Conservation (phyloP, 2,329 filamentous ascomycete genomes). For the Exophiala sideris region DNA sequence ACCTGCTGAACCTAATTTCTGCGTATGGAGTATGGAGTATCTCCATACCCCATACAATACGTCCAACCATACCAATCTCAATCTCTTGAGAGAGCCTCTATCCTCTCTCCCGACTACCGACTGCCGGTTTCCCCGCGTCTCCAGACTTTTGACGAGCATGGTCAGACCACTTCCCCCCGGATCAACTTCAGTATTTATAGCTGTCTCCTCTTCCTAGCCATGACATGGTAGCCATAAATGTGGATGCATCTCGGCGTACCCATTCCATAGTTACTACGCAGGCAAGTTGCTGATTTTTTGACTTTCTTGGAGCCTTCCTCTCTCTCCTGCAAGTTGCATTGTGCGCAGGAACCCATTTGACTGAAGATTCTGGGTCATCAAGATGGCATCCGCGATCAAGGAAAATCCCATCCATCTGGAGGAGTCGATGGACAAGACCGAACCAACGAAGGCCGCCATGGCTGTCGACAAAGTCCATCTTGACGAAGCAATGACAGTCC, state of each 20-base stretch:
- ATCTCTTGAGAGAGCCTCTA: not conserved
- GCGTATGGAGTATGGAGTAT: too few species aligned
- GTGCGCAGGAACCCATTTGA: not conserved
- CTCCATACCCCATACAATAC: not conserved
- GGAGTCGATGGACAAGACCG: not conserved
- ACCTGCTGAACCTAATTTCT: not conserved
- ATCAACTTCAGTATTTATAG: constrained; percentile 2
- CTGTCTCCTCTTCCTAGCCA: not conserved
- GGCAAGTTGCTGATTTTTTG: not conserved
- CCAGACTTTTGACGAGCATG: constrained; percentile 8
- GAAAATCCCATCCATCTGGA: constrained; percentile 6
- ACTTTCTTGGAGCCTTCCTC: not conserved
- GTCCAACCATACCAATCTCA: not conserved
- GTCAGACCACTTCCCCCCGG: constrained; percentile 5
- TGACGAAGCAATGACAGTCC: constrained; percentile 41
- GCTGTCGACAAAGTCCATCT: constrained; percentile 36
- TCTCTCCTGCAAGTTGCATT: not conserved
- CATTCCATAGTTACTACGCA: not conserved
- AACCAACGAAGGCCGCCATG: constrained; percentile 2
- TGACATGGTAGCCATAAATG: not conserved
- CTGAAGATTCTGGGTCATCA: not conserved
- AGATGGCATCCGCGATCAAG: not conserved
- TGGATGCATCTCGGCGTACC: not conserved
- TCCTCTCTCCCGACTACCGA: not conserved
- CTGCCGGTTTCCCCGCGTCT: constrained; percentile 1